Evolutionary conservation across 148 eudicot genomes (phyloP).

Genomic region (Simmondsia chinensis): DNA sequence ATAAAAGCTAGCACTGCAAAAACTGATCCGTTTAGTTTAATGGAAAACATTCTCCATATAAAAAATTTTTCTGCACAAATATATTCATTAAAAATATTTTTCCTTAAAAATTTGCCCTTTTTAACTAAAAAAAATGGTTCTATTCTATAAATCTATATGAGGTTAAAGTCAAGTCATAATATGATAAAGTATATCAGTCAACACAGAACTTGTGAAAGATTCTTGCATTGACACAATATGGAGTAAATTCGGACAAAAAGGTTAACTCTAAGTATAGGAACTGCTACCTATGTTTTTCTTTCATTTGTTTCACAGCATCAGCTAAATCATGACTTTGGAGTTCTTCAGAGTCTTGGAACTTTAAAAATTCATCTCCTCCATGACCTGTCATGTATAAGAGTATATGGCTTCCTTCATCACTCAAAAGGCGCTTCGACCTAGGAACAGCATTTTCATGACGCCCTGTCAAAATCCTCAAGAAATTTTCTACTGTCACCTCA

Average conservation of each 20-base stretch:
- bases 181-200: no score
- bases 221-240: not conserved
- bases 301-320: conserved; percentile 98
- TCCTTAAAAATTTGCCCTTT: no score
- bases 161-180: no score
- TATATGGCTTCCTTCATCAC: conserved; percentile 98
- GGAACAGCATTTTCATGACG: conserved; percentile 96
- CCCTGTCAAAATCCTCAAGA: conserved; percentile 83
- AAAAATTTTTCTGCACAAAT: no score
- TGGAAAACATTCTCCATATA: no score
- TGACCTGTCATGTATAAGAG: conserved; percentile 97
- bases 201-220: conserved; percentile 6
- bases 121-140: no score
- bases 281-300: conserved; percentile 85
- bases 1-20: no score
- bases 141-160: no score
- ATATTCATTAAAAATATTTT: no score
- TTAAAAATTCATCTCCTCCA: conserved; percentile 97
- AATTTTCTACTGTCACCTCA: conserved; percentile 95
- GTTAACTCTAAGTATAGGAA: not conserved
- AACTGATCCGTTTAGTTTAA: no score
- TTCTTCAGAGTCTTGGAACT: conserved; percentile 97
- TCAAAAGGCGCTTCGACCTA: conserved; percentile 85
- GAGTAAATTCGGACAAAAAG: not conserved
- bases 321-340: conserved; percentile 99